Percentiles rank a stretch among this genome's conserved stretches.
These are phyloP conservation scores for Globisporangium rhizosaccharum DNA, from an alignment of 352 stramenopile genomes.

Conservation along the genomic window DNA sequence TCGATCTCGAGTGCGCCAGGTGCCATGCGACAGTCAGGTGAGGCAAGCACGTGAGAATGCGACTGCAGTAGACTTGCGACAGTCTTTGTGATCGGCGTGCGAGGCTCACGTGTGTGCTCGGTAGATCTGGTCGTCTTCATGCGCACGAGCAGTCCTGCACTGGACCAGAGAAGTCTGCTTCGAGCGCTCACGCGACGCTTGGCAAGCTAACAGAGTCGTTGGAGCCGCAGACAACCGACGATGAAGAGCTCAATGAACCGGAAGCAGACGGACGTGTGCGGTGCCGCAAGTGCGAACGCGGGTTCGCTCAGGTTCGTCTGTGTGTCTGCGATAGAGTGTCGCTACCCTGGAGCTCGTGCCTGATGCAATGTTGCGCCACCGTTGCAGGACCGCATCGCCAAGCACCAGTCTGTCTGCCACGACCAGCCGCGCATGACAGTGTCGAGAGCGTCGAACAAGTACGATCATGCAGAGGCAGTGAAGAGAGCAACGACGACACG, in stretches of 20 bases:
- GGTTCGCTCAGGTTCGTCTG: conserved; percentile 28
- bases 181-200: background rate
- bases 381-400: conserved; percentile 48
- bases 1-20: conserved; percentile 35
- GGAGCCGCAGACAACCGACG: background rate
- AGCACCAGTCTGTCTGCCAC: conserved; percentile 62
- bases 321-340: background rate
- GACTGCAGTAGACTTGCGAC: too few relatives aligned
- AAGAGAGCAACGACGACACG: background rate
- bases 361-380: background rate
- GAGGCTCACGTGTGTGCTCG: background rate
- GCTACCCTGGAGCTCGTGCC: background rate
- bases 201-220: background rate
- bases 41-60: conserved; percentile 1
- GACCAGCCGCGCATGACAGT: background rate
- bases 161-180: background rate
- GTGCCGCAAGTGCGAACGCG: conserved; percentile 49
- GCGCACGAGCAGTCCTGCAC: conserved; percentile 19
- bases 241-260: conserved; percentile 27
- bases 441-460: background rate
- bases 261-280: conserved; percentile 49
- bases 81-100: background rate
- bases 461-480: background rate
- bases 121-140: conserved; percentile 24
- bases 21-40: conserved; percentile 33